Evolutionary conservation across 2,329 filamentous ascomycete genomes (phyloP).

Genomic region (Ascochyta rabiei): DNA sequence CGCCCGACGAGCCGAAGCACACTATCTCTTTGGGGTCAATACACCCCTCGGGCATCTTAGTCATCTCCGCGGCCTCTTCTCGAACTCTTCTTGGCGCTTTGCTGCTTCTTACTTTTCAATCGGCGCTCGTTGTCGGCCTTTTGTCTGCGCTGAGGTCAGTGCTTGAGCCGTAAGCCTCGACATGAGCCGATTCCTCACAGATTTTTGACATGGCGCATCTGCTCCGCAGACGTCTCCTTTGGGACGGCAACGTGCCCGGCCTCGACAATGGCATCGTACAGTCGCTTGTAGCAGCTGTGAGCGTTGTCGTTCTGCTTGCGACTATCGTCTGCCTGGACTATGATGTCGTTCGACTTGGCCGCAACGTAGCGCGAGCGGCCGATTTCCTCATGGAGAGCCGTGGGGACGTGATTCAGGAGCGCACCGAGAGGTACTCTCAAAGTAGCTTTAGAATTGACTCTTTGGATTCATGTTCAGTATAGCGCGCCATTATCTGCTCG

Average conservation of each 20-base stretch:
- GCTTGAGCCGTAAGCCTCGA: conserved; percentile 8
- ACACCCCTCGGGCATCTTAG: conserved; percentile 23
- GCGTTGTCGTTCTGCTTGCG: conserved; percentile 67
- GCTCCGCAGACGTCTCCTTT: conserved; percentile 65
- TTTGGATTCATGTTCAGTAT: conserved; percentile 51
- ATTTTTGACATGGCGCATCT: conserved; percentile 60
- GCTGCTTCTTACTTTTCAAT: conserved; percentile 64
- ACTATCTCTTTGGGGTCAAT: conserved; percentile 13
- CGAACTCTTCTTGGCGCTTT: conserved; percentile 66
- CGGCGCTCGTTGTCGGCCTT: conserved; percentile 63
- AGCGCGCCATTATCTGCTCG: conserved; percentile 24
- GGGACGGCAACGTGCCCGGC: conserved; percentile 60
- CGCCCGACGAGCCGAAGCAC: conserved; percentile 3
- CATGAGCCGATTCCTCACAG: conserved; percentile 50
- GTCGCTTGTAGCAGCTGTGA: conserved; percentile 63
- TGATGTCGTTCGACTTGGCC: conserved; percentile 58
- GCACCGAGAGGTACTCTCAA: conserved; percentile 60
- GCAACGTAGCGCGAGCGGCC: conserved; percentile 62
- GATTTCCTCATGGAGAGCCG: conserved; percentile 59
- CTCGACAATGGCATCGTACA: conserved; percentile 60
- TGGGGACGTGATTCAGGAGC: conserved; percentile 61
- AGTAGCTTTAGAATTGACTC: conserved; percentile 72
- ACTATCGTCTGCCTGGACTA: conserved; percentile 68
- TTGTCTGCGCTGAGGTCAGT: conserved; percentile 51
- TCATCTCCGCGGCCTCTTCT: conserved; percentile 51